phyloP scores from a whole-genome alignment of 176 grass and related monocot genomes.

The Oryza brachyantha region DNA sequence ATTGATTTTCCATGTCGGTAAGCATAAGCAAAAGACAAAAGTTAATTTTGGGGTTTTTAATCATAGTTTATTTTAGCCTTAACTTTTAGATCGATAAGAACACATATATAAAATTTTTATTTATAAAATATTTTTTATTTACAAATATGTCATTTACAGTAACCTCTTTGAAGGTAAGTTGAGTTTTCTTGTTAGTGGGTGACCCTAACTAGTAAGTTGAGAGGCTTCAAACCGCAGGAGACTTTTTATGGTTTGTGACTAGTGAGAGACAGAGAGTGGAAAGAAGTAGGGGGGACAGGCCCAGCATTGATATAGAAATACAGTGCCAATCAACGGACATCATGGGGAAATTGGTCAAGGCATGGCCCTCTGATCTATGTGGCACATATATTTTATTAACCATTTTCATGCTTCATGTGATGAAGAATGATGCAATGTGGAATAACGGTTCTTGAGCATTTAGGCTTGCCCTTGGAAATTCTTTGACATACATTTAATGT shows the following conservation, averaged over 20 bases:
- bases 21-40: too few species aligned
- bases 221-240: background rate
- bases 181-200: background rate
- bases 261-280: background rate
- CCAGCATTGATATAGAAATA: slow-evolving; percentile 2
- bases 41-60: too few species aligned
- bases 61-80: too few species aligned
- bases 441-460: background rate
- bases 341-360: slow-evolving; percentile 28
- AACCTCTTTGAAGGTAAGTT: too few species aligned
- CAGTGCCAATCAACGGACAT: slow-evolving; percentile 21
- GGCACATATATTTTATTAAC: background rate
- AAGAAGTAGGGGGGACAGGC: background rate
- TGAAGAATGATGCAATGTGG: background rate
- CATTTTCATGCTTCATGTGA: background rate
- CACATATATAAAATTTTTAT: too few species aligned
- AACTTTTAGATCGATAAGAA: too few species aligned
- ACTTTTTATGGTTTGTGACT: background rate
- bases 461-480: background rate
- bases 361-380: background rate
- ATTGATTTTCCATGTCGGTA: background rate
- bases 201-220: background rate
- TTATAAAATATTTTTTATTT: too few species aligned
- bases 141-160: too few species aligned
- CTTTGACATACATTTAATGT: background rate